Evolutionary conservation across 768 basidiomycete species (phyloP).

Genomic region (Kwoniella heveanensis): DNA sequence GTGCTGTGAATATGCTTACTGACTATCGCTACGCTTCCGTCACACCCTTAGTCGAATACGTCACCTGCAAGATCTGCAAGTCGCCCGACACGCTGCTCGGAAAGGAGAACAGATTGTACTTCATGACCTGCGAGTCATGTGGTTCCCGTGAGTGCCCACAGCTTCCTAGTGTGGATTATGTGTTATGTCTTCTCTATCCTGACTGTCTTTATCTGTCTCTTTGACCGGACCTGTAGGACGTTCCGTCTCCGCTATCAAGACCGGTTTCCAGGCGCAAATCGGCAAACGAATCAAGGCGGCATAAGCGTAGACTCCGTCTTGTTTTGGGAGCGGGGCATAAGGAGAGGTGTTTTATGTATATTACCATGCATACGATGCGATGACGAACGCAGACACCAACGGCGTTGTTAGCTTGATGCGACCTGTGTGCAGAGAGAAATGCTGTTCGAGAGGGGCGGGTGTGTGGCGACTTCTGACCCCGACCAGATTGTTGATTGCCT

Average conservation of each 20-base stretch:
- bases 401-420: not conserved
- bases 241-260: conserved; percentile 95
- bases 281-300: conserved; percentile 55
- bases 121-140: conserved; percentile 61
- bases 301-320: conserved; percentile 20
- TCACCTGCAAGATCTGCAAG: conserved; percentile 99
- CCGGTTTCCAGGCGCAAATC: conserved; percentile 90
- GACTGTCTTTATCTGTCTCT: too few species aligned
- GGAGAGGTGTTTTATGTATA: conserved; percentile 8
- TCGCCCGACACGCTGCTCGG: conserved; percentile 94
- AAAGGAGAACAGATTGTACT: conserved; percentile 99
- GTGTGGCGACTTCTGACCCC: too few species aligned
- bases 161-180: too few species aligned
- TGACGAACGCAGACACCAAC: not conserved
- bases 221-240: conserved; percentile 66
- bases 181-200: too few species aligned
- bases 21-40: not conserved
- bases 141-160: conserved; percentile 54
- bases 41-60: conserved; percentile 98
- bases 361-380: conserved; percentile 10
- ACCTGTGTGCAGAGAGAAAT: too few species aligned
- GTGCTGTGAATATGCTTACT: not conserved
- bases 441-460: too few species aligned
- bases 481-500: too few species aligned
- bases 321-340: not conserved